These are phyloP conservation scores for Lagerstroemia speciosa DNA, from an alignment of 345 rosid species.

Conservation along the genomic window DNA sequence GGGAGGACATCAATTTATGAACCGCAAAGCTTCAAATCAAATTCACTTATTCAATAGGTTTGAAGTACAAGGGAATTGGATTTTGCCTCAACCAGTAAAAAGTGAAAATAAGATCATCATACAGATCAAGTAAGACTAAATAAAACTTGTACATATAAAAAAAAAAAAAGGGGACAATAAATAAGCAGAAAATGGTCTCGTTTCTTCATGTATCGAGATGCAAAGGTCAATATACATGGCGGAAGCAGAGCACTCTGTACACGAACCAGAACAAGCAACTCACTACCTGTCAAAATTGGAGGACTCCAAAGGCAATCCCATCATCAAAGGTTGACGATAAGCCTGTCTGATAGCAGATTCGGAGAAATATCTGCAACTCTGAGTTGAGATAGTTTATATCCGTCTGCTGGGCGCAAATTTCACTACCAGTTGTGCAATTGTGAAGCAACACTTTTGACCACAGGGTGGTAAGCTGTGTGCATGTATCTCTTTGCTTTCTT, in stretches of 20 bases:
- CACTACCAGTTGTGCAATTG: constrained; percentile 86
- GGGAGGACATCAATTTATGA: too few species aligned
- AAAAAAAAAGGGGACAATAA: too few species aligned
- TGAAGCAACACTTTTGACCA: constrained; percentile 61
- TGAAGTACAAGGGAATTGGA: neutral
- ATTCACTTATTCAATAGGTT: neutral
- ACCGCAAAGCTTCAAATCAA: neutral
- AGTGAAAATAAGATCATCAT: neutral
- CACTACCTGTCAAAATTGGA: neutral
- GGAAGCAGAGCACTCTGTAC: neutral
- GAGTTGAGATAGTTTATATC: neutral
- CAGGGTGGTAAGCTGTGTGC: constrained; percentile 83
- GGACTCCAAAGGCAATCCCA: neutral
- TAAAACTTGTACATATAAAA: too few species aligned
- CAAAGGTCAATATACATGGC: neutral
- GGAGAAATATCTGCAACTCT: neutral
- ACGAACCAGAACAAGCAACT: neutral
- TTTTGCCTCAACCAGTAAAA: neutral
- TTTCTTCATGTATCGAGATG: neutral
- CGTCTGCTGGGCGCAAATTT: neutral
- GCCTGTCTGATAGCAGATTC: neutral
- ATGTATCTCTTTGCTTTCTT: constrained; percentile 54
- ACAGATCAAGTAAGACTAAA: neutral
- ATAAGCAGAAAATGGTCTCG: neutral
- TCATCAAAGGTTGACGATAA: neutral